Base-by-base conservation (phyloP, 495 filamentous ascomycete genomes). In the Penicillium argentinense region DNA sequence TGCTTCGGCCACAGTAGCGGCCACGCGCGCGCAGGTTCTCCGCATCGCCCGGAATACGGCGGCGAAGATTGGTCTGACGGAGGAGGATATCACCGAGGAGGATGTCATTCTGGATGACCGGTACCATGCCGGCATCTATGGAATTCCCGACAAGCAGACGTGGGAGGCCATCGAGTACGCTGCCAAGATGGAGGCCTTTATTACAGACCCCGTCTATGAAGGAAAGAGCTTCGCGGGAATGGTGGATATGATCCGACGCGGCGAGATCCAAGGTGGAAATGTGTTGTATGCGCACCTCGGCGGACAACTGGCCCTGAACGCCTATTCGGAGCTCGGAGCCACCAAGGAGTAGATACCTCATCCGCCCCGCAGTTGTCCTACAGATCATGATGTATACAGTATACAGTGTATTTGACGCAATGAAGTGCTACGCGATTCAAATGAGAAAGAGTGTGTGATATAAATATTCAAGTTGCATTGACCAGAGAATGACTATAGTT, bases 181-280 rank as follows among this genome's bases (percentile, higher is more conserved):
- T 2, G 82, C 82, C 4, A 23, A 50, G 50, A 84, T 77, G 24
- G 82, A 85, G 66, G 82, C 73, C 0, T 82, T 85, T 45, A 82
- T 87, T 39, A 84, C 81, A 7, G 82, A 86, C 56, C 82, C 82
- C 0, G 83, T 87, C 2, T 85, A 87, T 52, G 79, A 83, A 59
- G 82, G 83, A 0, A 86, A 85, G 71, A 83, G 76, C 45, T 60
- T 87, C 49, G 80, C 82, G 2, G 82, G 82, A 0, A 76, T 86
- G 77, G 70, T 84, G 59, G 78, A 81, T 54, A 60, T 84, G 73
- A 75, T 85, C n/a, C 65, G 63, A 23, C 71, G 66, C 32, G 81
- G 73, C 4, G 78, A 80, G 51, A 78, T 86, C 33, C 56, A 61
- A 6, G 80, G 73, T 0, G 74, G 69, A 28, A 84, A 80, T 62